Percentiles rank a stretch among this genome's conserved stretches.
phyloP scores from a whole-genome alignment of 495 filamentous ascomycete genomes.

The Trichocladium antarcticum region DNA sequence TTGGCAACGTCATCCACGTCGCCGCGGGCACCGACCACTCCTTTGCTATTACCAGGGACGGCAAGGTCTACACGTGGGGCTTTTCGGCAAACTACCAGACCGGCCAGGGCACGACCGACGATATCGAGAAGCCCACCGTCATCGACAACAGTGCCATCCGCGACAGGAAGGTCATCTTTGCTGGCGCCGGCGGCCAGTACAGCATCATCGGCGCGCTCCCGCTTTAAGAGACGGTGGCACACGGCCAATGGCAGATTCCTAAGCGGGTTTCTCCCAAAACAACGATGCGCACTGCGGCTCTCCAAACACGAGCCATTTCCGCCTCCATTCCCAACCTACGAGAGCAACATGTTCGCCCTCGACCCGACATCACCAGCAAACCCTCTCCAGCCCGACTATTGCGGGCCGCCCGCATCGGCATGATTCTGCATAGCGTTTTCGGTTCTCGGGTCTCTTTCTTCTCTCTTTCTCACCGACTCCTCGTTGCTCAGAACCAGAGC shows the following conservation, averaged over 20 bases:
- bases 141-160: slow-evolving; percentile 54
- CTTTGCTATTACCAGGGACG: slow-evolving; percentile 47
- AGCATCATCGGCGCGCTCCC: slow-evolving; percentile 41
- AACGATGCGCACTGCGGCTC: no score
- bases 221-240: neutral
- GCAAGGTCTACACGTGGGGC: slow-evolving; percentile 59
- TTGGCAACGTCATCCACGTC: slow-evolving; percentile 27
- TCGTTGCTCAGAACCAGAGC: neutral
- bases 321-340: neutral
- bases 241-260: neutral
- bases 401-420: neutral
- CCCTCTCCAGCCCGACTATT: neutral
- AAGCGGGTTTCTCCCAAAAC: neutral
- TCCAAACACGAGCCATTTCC: no score
- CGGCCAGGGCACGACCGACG: slow-evolving; percentile 49
- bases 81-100: slow-evolving; percentile 57
- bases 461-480: neutral
- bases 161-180: slow-evolving; percentile 46
- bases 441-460: neutral
- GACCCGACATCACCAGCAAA: no score
- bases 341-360: neutral
- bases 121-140: slow-evolving; percentile 46
- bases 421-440: neutral
- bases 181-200: slow-evolving; percentile 57
- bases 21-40: slow-evolving; percentile 47